A percentile compares a stretch with the other conserved stretches of the same genome.
These are phyloP conservation scores for Fusarium staphyleae DNA, from an alignment of 2,329 filamentous ascomycete species.

Conservation along the genomic window DNA sequence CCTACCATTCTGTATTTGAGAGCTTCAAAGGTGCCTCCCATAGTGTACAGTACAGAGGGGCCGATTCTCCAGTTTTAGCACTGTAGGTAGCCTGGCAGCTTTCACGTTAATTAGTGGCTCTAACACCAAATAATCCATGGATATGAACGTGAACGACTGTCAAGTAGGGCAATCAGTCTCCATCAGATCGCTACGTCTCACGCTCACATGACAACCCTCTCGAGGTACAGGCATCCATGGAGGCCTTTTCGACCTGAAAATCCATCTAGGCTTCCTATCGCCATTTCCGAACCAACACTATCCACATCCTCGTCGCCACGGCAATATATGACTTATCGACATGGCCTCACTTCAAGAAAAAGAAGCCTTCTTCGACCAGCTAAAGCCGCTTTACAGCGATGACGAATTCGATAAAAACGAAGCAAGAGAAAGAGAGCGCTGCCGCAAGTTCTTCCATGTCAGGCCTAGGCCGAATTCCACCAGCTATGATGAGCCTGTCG, in stretches of 20 bases:
- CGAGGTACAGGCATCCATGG: constrained; percentile 1
- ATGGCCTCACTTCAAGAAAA: constrained; percentile 52
- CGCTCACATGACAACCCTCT: constrained; percentile 4
- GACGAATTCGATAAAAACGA: constrained; percentile 44
- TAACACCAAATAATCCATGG: too few species aligned
- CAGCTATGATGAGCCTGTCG: constrained; percentile 7
- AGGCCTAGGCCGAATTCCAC: constrained; percentile 9
- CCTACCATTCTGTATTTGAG: too few species aligned
- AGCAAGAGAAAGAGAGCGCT: constrained; percentile 44
- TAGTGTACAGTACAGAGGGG: too few species aligned
- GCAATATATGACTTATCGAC: not conserved
- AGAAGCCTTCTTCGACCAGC: constrained; percentile 53
- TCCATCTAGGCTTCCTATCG: not conserved
- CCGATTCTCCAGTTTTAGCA: constrained; percentile 3
- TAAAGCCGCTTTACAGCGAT: constrained; percentile 47
- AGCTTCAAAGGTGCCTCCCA: too few species aligned
- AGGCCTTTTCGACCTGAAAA: constrained; percentile 3
- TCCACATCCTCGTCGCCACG: not conserved
- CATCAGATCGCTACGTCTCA: not conserved
- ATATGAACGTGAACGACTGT: not conserved
- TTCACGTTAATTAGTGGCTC: not conserved
- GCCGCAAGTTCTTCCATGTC: constrained; percentile 42
- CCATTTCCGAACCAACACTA: constrained; percentile 6
- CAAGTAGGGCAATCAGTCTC: not conserved
- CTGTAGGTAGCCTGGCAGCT: constrained; percentile 36